Evolutionary conservation across 768 basidiomycete species (phyloP).

Genomic region (Pleurotus tuber-regium): DNA sequence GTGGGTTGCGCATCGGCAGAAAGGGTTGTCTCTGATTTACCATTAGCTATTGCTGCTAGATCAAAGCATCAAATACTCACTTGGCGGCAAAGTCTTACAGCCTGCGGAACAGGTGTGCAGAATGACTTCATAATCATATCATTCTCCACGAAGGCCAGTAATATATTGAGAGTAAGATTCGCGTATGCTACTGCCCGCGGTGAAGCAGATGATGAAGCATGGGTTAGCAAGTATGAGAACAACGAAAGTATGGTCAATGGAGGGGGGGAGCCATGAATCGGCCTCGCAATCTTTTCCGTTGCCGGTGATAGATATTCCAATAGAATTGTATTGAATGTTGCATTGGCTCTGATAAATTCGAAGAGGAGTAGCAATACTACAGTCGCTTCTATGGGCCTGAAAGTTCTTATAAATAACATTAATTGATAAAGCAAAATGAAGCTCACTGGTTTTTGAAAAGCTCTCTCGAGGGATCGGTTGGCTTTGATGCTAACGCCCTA

Average conservation of each 20-base stretch:
- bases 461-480: slow-evolving; percentile 46
- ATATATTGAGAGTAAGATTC: slow-evolving; percentile 49
- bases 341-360: slow-evolving; percentile 56
- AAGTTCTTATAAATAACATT: not conserved
- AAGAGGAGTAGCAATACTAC: slow-evolving; percentile 58
- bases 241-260: slow-evolving; percentile 51
- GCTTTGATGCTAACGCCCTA: slow-evolving; percentile 45
- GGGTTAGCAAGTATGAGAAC: slow-evolving; percentile 64
- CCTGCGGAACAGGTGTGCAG: slow-evolving; percentile 35
- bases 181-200: slow-evolving; percentile 63
- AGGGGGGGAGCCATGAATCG: slow-evolving; percentile 27
- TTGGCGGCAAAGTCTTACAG: slow-evolving; percentile 62
- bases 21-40: slow-evolving; percentile 47
- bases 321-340: slow-evolving; percentile 46
- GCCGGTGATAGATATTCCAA: slow-evolving; percentile 31
- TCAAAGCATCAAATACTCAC: slow-evolving; percentile 27
- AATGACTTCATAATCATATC: slow-evolving; percentile 43
- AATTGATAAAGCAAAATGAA: slow-evolving; percentile 3
- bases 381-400: slow-evolving; percentile 62
- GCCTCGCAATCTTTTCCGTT: slow-evolving; percentile 20
- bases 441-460: slow-evolving; percentile 57
- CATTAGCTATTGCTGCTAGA: slow-evolving; percentile 1
- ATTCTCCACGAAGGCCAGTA: slow-evolving; percentile 52
- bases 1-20: slow-evolving; percentile 37
- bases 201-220: slow-evolving; percentile 61